Base-by-base conservation (phyloP, 768 basidiomycete genomes). In the Suillus fuscotomentosus region DNA sequence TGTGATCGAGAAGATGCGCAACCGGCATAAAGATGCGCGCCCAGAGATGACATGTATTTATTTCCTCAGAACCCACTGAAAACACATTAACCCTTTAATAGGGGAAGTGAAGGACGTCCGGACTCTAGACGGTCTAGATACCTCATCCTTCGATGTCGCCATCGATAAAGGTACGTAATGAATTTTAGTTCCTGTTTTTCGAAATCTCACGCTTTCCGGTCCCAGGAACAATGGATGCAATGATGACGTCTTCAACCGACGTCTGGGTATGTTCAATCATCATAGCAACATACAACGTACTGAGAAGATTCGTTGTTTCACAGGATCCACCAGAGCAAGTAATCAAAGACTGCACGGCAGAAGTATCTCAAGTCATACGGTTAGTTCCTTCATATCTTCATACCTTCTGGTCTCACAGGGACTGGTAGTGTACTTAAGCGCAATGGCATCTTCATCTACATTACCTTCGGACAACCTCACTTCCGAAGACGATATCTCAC, bases 401-500 rank as follows among this genome's bases (percentile, higher is more conserved):
- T 2, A 17, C 3, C 15, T 27, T 60, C 27, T 22, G 24, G 53
- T 9, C 39, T 42, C 24, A 61, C 31, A 15, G 5, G 31, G 10
- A 36, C 38, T 64, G 63, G 14, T 66, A 92, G 91, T 68, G 85
- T 92, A 9, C 82, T 94, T 22, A 82, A 83, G n/a, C 72, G 76
- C n/a, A 76, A 66, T 2, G 89, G 90, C 0, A 67, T 79, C 3
- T 92, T 94, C 75, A 75, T 95, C 54, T 94, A 94, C 73, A 76
- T 95, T 64, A 95, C 93, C 5, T 94, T 95, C 68, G 94, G 93
- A 5, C 94, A 95, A 72, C 94, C 94, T 0, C 94, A 95, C 72
- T 95, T 95, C 73, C 88, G 94, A 47, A 81, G 82, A 63, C 86
- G 86, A 22, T 93, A 86, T 73, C 77, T 95, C 20, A 82, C 78